Evolutionary conservation across 192 early-diverging fungal species (phyloP).

Genomic region (Coemansia sp.): DNA sequence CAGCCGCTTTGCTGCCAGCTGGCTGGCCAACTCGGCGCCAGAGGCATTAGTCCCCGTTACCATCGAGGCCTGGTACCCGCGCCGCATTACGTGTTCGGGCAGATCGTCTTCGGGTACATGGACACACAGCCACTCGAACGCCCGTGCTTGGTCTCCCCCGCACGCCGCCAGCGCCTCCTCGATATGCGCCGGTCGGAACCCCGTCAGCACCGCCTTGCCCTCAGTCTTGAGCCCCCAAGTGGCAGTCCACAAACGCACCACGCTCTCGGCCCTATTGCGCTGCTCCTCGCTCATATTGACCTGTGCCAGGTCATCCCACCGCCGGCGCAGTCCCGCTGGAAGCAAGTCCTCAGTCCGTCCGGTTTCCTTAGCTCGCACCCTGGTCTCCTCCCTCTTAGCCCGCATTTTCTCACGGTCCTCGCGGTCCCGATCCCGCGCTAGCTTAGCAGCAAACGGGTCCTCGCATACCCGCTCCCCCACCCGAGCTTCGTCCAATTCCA

Average conservation of each 20-base stretch:
- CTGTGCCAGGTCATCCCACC: conserved; percentile 58
- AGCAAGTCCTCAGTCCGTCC: conserved; percentile 46
- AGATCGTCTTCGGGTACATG: conserved; percentile 89
- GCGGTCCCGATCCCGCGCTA: conserved; percentile 45
- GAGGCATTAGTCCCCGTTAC: background rate
- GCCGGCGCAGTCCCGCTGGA: background rate
- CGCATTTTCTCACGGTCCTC: conserved; percentile 7
- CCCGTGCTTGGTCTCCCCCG: conserved; percentile 45
- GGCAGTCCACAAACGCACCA: conserved; percentile 61
- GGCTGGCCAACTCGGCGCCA: background rate
- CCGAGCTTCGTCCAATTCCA: conserved; percentile 55
- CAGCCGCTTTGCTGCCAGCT: conserved; percentile 26
- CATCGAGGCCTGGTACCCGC: conserved; percentile 21
- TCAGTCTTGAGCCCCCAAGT: conserved; percentile 20
- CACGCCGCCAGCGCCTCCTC: conserved; percentile 69
- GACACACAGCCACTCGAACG: conserved; percentile 84
- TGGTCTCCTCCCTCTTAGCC: conserved; percentile 31
- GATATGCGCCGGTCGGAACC: conserved; percentile 74
- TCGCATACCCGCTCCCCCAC: conserved; percentile 61
- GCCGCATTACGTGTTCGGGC: conserved; percentile 35
- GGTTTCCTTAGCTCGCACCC: conserved; percentile 40
- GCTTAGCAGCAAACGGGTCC: conserved; percentile 78
- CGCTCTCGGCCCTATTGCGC: conserved; percentile 62
- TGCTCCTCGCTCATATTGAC: conserved; percentile 69
- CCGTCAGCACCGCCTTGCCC: conserved; percentile 25